phyloP scores from a whole-genome alignment of 495 filamentous ascomycete species.

The Hyaloscypha hepaticicola region DNA sequence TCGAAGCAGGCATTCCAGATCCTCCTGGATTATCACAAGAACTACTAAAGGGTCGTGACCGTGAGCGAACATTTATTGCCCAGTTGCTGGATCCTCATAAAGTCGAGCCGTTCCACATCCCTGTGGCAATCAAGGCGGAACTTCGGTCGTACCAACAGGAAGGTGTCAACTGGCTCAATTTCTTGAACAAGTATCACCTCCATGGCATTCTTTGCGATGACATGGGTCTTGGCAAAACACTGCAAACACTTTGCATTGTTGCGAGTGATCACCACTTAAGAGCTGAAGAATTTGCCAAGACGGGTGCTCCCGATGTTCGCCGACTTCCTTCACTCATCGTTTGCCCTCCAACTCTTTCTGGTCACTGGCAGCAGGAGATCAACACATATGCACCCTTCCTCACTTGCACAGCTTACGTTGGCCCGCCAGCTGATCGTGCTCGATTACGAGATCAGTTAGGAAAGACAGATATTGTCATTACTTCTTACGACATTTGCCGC shows the following conservation, averaged over 20 bases:
- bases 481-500: conserved; percentile 94
- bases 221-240: conserved; percentile 97
- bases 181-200: conserved; percentile 95
- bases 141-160: conserved; percentile 97
- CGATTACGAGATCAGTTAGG: conserved; percentile 64
- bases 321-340: conserved; percentile 89
- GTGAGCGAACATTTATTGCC: conserved; percentile 92
- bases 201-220: conserved; percentile 99
- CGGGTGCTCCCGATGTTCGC: conserved; percentile 69
- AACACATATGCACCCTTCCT: conserved; percentile 93
- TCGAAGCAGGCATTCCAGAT: conserved; percentile 96
- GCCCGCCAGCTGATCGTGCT: conserved; percentile 75
- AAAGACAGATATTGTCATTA: conserved; percentile 87
- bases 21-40: conserved; percentile 88
- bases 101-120: conserved; percentile 89
- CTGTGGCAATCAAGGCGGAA: conserved; percentile 94
- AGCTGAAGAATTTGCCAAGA: conserved; percentile 82
- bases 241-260: conserved; percentile 97
- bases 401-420: conserved; percentile 83
- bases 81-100: conserved; percentile 96
- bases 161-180: conserved; percentile 97
- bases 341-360: conserved; percentile 95
- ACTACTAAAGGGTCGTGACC: conserved; percentile 82
- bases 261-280: conserved; percentile 95
- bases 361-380: conserved; percentile 98